Conservation (phyloP, 2,329 filamentous ascomycete species). For the Fusarium scirpi region DNA sequence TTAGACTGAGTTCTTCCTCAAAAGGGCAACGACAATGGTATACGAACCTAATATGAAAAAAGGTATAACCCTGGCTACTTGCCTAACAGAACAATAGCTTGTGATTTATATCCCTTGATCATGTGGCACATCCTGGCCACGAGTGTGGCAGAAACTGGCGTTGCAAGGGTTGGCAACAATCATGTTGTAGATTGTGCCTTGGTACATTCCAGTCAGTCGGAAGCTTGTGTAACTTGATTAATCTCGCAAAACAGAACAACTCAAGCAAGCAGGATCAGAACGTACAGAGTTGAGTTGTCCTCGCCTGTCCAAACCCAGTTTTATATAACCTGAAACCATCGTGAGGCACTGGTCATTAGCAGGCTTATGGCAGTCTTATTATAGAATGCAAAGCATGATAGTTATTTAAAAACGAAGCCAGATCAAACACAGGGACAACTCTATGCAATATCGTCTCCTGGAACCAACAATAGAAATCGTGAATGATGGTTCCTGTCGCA, state of each 20-base stretch:
- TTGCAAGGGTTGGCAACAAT: constrained; percentile 1
- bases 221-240: not conserved
- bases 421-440: not conserved
- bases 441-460: not conserved
- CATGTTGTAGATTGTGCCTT: not conserved
- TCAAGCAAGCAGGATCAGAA: not conserved
- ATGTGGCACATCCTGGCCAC: not conserved
- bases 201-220: constrained; percentile 8
- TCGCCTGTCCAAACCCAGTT: not conserved
- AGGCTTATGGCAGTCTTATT: not conserved
- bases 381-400: not conserved
- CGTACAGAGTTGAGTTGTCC: not conserved
- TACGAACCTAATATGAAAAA: not conserved
- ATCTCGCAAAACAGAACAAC: not conserved
- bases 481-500: constrained; percentile 21
- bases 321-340: constrained; percentile 1
- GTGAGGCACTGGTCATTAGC: not conserved
- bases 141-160: not conserved
- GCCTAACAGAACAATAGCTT: not conserved
- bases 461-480: not conserved
- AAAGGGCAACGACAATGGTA: not conserved
- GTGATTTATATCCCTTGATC: not conserved
- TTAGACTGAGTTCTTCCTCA: not conserved
- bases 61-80: not conserved
- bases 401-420: not conserved